Evolutionary conservation across 2,329 filamentous ascomycete genomes (phyloP), one percentile per base, ranked within the genome.

Genomic region (Cladosporium sp.): DNA sequence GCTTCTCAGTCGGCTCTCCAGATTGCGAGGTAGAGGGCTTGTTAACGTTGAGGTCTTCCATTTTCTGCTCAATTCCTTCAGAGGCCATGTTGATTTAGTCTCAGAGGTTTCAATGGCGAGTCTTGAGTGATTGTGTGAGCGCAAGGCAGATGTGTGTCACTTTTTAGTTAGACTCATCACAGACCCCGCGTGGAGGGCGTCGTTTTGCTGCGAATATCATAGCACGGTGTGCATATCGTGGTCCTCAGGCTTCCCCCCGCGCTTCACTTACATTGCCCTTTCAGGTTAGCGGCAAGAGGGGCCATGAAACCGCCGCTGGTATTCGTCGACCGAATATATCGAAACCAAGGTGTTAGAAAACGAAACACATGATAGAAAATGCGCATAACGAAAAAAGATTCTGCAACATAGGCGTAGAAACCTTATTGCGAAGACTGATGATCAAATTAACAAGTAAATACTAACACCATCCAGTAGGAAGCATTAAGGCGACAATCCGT

Each of bases 1-100:
- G 59, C 56, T 65, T 66, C 29, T 57, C 55, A 12, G 55, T 58
- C 36, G 58, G 55, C 15, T 56, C 52, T 12, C 53, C 62, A 8
- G 56, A 53, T 32, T 56, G 51, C 15, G 50, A 41, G 38, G 50
- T 52, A 11, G 50, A 52, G 19, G 50, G 43, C 29, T 49, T 47
- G 43, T 33, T 32, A 29, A 62, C 50, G 32, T 63, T 61, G 16
- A 64, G 47, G 16, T 59, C 52, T 42, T 58, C 58, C 57, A 63
- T 61, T 52, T 60, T 57, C 30, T 53, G 48, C 39, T 61, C 59
- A 38, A 60, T 54, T 51, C 56, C 52, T 53, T 57, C 54, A 51
- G 51, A 45, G 40, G 49, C 49, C 49, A 51, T 51, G 49, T 29
- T 45, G 42, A 51, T 43, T 29, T 50, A 48, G 45, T 43, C 33